Percentiles rank a stretch among this genome's conserved stretches.
Evolutionary conservation across 2,329 filamentous ascomycete genomes (phyloP).

Genomic region (Lachnellula suecica): DNA sequence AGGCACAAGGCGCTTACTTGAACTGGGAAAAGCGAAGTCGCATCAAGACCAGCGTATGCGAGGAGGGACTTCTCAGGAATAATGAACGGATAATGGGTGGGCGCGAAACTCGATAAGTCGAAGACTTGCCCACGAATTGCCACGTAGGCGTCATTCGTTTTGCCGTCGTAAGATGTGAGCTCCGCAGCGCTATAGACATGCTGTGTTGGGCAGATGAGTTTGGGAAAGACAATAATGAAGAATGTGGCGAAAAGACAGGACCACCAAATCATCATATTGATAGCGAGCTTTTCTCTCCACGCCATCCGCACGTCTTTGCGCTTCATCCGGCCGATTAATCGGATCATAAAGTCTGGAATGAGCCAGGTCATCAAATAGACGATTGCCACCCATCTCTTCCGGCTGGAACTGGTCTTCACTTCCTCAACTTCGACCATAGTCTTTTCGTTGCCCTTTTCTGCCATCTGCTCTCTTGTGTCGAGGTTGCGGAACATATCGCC

Average conservation of each 20-base stretch:
- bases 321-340: slow-evolving; percentile 76
- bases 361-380: slow-evolving; percentile 85
- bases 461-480: slow-evolving; percentile 90
- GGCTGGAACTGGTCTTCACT: slow-evolving; percentile 70
- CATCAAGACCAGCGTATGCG: slow-evolving; percentile 83
- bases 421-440: slow-evolving; percentile 89
- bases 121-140: slow-evolving; percentile 90
- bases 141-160: slow-evolving; percentile 64
- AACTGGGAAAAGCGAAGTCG: slow-evolving; percentile 86
- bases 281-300: slow-evolving; percentile 96
- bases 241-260: slow-evolving; percentile 77
- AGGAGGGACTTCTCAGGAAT: slow-evolving; percentile 60
- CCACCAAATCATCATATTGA: slow-evolving; percentile 97
- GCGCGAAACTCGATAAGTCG: slow-evolving; percentile 71
- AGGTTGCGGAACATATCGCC: slow-evolving; percentile 99
- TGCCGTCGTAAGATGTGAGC: slow-evolving; percentile 71
- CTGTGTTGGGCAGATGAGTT: slow-evolving; percentile 87
- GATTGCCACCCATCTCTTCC: slow-evolving; percentile 87
- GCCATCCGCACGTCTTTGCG: slow-evolving; percentile 93
- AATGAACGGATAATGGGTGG: slow-evolving; percentile 72
- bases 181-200: slow-evolving; percentile 81
- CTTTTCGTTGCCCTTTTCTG: slow-evolving; percentile 91
- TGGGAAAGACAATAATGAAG: slow-evolving; percentile 86
- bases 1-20: slow-evolving; percentile 91
- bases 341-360: slow-evolving; percentile 81